Conservation (phyloP, 208 protist genomes). For the Entamoeba dispar region DNA sequence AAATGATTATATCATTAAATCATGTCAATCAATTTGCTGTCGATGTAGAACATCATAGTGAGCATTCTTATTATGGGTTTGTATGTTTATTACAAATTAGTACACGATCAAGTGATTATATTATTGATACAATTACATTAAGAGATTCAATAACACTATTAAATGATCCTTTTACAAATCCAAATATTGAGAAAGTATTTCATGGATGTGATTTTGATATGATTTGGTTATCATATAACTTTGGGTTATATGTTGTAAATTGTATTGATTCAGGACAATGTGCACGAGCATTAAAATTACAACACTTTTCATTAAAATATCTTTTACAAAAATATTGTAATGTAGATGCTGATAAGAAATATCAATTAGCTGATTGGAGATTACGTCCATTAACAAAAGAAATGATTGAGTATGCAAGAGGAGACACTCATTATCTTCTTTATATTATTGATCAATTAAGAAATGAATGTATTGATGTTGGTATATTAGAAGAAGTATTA, state of each 20-base stretch:
- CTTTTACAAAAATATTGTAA: conserved; percentile 68
- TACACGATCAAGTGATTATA: conserved; percentile 67
- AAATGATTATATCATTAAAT: not conserved
- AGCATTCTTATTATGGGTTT: conserved; percentile 10
- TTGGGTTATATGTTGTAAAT: conserved; percentile 86
- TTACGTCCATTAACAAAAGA: conserved; percentile 74
- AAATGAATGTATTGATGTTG: not conserved
- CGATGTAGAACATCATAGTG: conserved; percentile 8
- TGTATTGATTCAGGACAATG: conserved; percentile 87
- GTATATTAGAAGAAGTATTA: not conserved
- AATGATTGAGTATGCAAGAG: conserved; percentile 77
- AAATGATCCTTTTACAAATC: conserved; percentile 60
- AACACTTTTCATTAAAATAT: conserved; percentile 62
- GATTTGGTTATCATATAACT: conserved; percentile 85
- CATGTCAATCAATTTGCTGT: not conserved
- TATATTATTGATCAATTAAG: conserved; percentile 47
- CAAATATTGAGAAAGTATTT: conserved; percentile 72
- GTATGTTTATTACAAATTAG: conserved; percentile 55
- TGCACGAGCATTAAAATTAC: conserved; percentile 59
- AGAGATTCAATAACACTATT: conserved; percentile 58
- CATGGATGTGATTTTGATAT: conserved; percentile 78
- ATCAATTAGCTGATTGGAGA: conserved; percentile 75
- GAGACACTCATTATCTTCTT: conserved; percentile 90
- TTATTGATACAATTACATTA: conserved; percentile 77
- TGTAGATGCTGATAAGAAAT: conserved; percentile 47